A percentile compares a stretch with the other conserved stretches of the same genome.
Conservation (phyloP, 2,329 filamentous ascomycete species). For the Blastomyces percursus region DNA sequence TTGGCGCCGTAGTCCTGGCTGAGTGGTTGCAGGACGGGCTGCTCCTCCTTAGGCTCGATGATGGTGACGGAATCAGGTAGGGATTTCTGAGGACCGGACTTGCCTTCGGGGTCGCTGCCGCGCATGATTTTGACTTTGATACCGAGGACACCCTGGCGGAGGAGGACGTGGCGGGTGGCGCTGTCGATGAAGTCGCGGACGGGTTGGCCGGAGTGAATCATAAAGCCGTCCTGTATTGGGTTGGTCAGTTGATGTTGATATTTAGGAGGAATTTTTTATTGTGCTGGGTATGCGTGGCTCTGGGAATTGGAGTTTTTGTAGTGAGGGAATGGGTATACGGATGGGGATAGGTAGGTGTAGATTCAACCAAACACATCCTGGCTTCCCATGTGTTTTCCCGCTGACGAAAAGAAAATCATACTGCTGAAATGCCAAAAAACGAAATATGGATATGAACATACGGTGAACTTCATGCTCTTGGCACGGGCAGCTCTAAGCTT, state of each 20-base stretch:
- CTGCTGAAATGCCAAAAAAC: not conserved
- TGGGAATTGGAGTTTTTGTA: not conserved
- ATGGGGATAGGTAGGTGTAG: not conserved
- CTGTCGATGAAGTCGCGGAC: conserved; percentile 99
- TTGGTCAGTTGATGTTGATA: not conserved
- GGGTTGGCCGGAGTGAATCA: conserved; percentile 99
- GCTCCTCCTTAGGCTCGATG: conserved; percentile 99
- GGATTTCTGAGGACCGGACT: conserved; percentile 92
- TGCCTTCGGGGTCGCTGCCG: conserved; percentile 97
- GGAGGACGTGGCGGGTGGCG: conserved; percentile 97
- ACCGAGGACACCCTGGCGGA: conserved; percentile 98
- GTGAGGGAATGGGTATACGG: not conserved
- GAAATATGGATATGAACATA: conserved; percentile 31
- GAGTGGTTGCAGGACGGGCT: conserved; percentile 84
- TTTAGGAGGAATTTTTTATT: too few species aligned
- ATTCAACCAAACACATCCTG: not conserved
- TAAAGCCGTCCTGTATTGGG: conserved; percentile 73
- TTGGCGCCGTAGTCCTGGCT: conserved; percentile 99
- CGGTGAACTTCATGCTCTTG: conserved; percentile 99
- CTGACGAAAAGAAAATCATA: not conserved
- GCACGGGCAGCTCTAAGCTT: conserved; percentile 98
- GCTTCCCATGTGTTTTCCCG: not conserved
- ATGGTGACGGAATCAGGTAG: conserved; percentile 98
- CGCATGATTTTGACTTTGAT: conserved; percentile 99
- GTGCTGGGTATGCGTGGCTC: not conserved